Evolutionary conservation across 768 basidiomycete genomes (phyloP).

Genomic region (Boletus insuetus): DNA sequence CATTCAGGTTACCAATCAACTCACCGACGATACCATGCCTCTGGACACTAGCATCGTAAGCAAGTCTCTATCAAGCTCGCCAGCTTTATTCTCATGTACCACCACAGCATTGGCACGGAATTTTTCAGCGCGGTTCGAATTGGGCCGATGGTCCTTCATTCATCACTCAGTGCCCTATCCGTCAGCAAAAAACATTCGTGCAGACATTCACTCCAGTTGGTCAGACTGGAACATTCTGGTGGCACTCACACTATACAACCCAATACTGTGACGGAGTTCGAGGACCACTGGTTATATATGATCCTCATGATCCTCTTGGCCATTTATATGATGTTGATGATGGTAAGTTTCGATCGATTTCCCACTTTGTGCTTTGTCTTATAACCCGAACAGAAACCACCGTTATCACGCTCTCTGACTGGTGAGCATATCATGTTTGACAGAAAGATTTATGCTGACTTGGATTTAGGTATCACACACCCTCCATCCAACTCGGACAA

Average conservation of each 20-base stretch:
- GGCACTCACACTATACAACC: conserved; percentile 41
- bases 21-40: conserved; percentile 27
- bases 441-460: not conserved
- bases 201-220: conserved; percentile 33
- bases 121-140: not conserved
- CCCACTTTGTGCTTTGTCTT: not conserved
- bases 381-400: conserved; percentile 29
- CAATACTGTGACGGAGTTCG: conserved; percentile 40
- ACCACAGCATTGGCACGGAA: not conserved
- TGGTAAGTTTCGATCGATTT: conserved; percentile 24
- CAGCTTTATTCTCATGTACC: conserved; percentile 16
- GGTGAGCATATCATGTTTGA: not conserved
- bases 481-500: not conserved
- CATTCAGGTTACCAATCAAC: conserved; percentile 44
- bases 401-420: conserved; percentile 21
- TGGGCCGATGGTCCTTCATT: not conserved
- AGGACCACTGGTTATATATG: conserved; percentile 21
- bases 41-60: conserved; percentile 40
- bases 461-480: not conserved
- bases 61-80: conserved; percentile 8
- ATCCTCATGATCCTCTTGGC: conserved; percentile 33
- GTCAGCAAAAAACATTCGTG: conserved; percentile 30
- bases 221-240: conserved; percentile 46
- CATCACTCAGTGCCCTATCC: conserved; percentile 12
- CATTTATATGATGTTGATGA: conserved; percentile 45